Evolutionary conservation across 208 protist genomes (phyloP), one percentile per base, ranked within the genome.

Genomic region (Strigomonas culicis): DNA sequence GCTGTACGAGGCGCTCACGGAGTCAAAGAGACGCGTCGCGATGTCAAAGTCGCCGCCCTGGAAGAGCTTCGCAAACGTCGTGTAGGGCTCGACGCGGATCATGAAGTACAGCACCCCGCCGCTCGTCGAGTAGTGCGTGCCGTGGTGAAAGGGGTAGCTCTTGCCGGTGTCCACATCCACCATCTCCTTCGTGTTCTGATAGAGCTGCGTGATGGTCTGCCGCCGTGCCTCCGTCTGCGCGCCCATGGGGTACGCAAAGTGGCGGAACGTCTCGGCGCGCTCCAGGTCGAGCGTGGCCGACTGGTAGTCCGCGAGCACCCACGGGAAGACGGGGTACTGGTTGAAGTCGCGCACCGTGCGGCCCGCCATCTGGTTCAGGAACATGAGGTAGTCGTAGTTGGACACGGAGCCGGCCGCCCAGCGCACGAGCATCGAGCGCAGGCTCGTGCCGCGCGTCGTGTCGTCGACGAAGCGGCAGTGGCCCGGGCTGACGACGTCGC

Each of bases 61-160:
- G 50, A 95, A 93, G 11, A 93, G 77, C 28, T 82, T 80, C 25
- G 80, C 78, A 62, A 87, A 91, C 15, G 80, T 92, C n/a, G 90
- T 93, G 87, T 98, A 99, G 36, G 99, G 99, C 86, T 99, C 95
- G 17, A 97, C 63, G 32, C 98, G 92, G 6, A 99, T 75, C 11
- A 99, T 72, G 66, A 94, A 99, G 78, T 98, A 95, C 19, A 99
- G 75, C 21, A 99, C 97, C 2, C 90, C 86, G 22, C 84, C 97
- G 36, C 97, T 95, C 2, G 88, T 97, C 2, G 90, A 98, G 73
- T 99, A 99, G 87, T 99, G 98, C n/a, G 97, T 97, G 47, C 98
- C 98, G 77, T 99, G 98, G 70, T 99, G 95, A 72, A 98, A 99
- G 11, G 97, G 87, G 68, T 84, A 77, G 41, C 66, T 68, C 52